A percentile compares a stretch with the other conserved stretches of the same genome.
Evolutionary conservation across 2,329 filamentous ascomycete genomes (phyloP).

Genomic region (Phyllosticta capitalensis): DNA sequence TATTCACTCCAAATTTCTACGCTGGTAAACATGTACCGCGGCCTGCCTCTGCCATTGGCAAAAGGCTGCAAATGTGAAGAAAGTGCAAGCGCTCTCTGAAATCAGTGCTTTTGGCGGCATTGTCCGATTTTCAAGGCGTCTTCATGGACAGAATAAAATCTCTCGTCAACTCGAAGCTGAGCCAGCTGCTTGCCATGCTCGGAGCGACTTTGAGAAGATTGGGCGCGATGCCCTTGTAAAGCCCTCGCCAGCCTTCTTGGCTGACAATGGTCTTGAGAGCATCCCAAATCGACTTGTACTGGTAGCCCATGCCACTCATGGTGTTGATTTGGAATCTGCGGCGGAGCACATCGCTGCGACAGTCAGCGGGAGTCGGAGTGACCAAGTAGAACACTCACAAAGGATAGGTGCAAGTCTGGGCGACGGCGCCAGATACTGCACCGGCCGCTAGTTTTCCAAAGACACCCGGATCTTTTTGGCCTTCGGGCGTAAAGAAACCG

Average conservation of each 20-base stretch:
- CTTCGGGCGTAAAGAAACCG: slow-evolving; percentile 74
- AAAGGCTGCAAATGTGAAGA: not conserved
- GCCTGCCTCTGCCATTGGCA: not conserved
- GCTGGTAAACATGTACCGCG: not conserved
- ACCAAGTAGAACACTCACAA: slow-evolving; percentile 60
- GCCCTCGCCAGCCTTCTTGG: slow-evolving; percentile 72
- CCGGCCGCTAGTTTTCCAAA: slow-evolving; percentile 78
- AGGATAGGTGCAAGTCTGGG: slow-evolving; percentile 96
- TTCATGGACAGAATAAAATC: slow-evolving; percentile 64
- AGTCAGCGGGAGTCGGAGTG: not conserved
- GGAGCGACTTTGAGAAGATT: slow-evolving; percentile 95
- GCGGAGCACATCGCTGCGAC: slow-evolving; percentile 73
- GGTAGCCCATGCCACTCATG: slow-evolving; percentile 96
- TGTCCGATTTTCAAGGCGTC: not conserved
- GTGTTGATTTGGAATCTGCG: slow-evolving; percentile 97
- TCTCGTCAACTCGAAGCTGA: slow-evolving; percentile 89
- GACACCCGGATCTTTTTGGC: slow-evolving; percentile 71
- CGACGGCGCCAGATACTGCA: slow-evolving; percentile 89
- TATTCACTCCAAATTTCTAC: not conserved
- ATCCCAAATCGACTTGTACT: slow-evolving; percentile 80
- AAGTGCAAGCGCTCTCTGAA: not conserved
- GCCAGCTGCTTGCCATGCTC: slow-evolving; percentile 97
- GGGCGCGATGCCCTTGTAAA: slow-evolving; percentile 94
- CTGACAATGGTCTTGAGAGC: slow-evolving; percentile 72
- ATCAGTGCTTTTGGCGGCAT: not conserved